These are phyloP conservation scores for Sporothrix curviconia DNA, from an alignment of 2,329 filamentous ascomycete genomes.

Conservation along the genomic window DNA sequence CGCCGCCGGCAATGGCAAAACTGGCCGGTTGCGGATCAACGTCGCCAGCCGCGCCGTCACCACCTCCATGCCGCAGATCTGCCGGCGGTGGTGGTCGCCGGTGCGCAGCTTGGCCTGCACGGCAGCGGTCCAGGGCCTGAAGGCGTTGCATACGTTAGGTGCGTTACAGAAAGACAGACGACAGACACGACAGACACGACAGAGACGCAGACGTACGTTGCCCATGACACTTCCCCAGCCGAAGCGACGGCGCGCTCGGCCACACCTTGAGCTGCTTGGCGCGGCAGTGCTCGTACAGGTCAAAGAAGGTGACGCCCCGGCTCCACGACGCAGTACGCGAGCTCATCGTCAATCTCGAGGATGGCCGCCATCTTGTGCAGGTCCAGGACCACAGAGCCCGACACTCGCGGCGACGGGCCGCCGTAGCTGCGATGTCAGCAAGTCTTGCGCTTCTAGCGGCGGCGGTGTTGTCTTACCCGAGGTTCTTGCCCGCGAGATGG, in stretches of 20 bases:
- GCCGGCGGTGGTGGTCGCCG: conserved; percentile 30
- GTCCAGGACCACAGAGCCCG: conserved; percentile 40
- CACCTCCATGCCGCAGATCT: conserved; percentile 31
- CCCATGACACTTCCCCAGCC: conserved; percentile 45
- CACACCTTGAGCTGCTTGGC: conserved; percentile 34
- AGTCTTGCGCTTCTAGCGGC: too few species aligned
- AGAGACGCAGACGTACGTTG: conserved; percentile 36
- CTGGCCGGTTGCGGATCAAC: conserved; percentile 24
- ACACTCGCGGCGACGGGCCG: conserved; percentile 40
- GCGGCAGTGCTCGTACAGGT: conserved; percentile 34
- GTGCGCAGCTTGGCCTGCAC: too few species aligned
- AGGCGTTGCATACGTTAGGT: too few species aligned
- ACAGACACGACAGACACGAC: too few species aligned
- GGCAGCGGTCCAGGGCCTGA: too few species aligned
- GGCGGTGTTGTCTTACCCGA: conserved; percentile 25
- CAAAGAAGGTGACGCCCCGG: conserved; percentile 39
- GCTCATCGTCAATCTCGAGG: conserved; percentile 35
- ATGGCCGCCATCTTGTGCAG: conserved; percentile 38
- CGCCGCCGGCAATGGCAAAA: conserved; percentile 32
- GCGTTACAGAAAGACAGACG: too few species aligned
- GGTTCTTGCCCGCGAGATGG: conserved; percentile 32
- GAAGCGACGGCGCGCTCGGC: conserved; percentile 31
- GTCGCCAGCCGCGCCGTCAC: conserved; percentile 24
- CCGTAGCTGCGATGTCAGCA: conserved; percentile 33
- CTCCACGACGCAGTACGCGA: conserved; percentile 37